Percentiles rank a stretch among this genome's conserved stretches.
These are phyloP conservation scores for Lasiosphaeris hirsuta DNA, from an alignment of 495 filamentous ascomycete species.

Conservation along the genomic window DNA sequence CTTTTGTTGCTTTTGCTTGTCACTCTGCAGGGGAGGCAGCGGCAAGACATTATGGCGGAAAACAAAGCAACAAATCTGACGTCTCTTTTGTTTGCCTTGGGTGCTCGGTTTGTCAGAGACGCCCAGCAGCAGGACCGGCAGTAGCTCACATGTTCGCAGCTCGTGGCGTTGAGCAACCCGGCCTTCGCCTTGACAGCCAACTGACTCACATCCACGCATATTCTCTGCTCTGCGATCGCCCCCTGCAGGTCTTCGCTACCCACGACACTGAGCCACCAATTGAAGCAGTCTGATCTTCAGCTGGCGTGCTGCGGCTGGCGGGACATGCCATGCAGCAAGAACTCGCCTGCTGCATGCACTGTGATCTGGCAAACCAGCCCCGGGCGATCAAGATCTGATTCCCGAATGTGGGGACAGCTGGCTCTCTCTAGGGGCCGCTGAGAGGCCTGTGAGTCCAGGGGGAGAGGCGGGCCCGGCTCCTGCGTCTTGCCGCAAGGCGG, in stretches of 20 bases:
- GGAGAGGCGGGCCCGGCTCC: background rate
- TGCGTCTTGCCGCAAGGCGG: conserved; percentile 5
- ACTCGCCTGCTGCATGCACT: conserved; percentile 5
- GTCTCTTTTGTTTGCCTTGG: conserved; percentile 15
- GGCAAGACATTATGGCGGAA: background rate
- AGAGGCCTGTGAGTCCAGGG: background rate
- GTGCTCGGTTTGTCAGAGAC: too few relatives aligned
- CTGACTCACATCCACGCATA: background rate
- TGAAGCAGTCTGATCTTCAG: background rate
- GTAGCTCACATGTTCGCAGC: background rate
- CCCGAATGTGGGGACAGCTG: conserved; percentile 7
- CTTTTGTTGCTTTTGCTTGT: too few relatives aligned
- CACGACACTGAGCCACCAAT: conserved; percentile 5
- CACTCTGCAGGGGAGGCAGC: background rate
- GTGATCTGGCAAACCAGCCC: conserved; percentile 10
- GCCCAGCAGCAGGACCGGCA: background rate
- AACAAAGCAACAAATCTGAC: background rate
- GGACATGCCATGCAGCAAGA: background rate
- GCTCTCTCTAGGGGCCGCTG: background rate
- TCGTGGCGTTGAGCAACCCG: conserved; percentile 5
- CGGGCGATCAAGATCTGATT: conserved; percentile 7
- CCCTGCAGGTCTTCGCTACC: background rate
- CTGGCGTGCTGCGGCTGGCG: background rate
- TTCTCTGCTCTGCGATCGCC: background rate
- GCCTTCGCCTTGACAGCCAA: background rate